phyloP scores from a whole-genome alignment of 2,329 filamentous ascomycete species.

The Fonsecaea pugnacius region DNA sequence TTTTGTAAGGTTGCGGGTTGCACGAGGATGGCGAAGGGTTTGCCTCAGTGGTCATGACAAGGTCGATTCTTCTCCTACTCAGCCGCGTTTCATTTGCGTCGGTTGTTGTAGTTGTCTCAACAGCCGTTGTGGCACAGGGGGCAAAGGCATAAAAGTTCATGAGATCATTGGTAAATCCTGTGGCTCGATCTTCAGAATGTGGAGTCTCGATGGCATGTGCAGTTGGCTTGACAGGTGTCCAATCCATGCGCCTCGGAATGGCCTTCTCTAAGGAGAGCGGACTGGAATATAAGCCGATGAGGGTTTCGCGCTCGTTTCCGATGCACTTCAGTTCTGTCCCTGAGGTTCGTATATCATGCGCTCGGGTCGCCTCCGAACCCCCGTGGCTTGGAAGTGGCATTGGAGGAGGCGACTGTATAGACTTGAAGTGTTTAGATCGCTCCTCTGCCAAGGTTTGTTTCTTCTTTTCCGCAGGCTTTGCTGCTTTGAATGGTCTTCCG shows the following conservation, averaged over 20 bases:
- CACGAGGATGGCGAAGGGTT: constrained; percentile 14
- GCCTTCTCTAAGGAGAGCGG: constrained; percentile 52
- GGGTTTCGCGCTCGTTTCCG: neutral
- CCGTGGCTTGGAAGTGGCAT: neutral
- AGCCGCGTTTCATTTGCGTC: constrained; percentile 13
- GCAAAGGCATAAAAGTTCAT: constrained; percentile 22
- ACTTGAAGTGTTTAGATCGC: constrained; percentile 11
- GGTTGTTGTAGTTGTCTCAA: constrained; percentile 4
- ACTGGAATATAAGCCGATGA: neutral
- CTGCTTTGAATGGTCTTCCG: neutral
- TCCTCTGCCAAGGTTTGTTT: neutral
- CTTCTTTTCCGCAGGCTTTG: neutral
- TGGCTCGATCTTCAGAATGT: constrained; percentile 4
- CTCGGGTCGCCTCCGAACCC: neutral
- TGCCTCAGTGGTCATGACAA: constrained; percentile 16
- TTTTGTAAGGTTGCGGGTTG: neutral
- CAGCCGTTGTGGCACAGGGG: neutral
- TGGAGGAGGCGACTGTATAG: neutral
- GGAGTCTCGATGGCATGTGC: constrained; percentile 1
- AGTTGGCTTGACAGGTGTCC: constrained; percentile 66
- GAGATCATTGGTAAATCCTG: constrained; percentile 16
- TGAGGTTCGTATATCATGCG: neutral
- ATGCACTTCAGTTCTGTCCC: neutral
- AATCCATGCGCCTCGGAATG: constrained; percentile 61
- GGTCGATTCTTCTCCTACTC: constrained; percentile 28